Base-by-base conservation (phyloP, 192 early-diverging fungal species). In the Gigaspora rosea region DNA sequence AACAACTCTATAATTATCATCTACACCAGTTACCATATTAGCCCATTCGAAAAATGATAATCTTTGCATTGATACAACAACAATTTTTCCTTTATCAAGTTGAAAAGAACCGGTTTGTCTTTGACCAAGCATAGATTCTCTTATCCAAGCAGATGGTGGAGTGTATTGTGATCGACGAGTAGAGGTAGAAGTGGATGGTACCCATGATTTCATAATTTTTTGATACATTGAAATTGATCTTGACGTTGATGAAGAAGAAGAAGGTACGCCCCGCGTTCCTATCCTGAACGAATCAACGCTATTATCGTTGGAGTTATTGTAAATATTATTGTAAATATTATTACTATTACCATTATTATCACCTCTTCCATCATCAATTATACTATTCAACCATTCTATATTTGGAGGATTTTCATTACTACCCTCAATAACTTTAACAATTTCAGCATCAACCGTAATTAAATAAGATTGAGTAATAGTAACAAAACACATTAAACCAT, bases 371-470 rank as follows among this genome's bases (percentile, higher is more conserved):
- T 27, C n/a, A 67, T 49, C 46, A 50, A n/a, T 9, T 22, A 49
- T 22, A 22, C n/a, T 32, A 69, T 46, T 41, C 18, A 66, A 46
- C 64, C 64, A 66, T 47, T 66, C 35, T 6, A 36, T 18, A 69
- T 48, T 50, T 58, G 22, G 33, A 41, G 36, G 36, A 41, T 41
- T 41, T 41, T 41, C 36, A 58, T 46, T 58, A 5, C 64, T 66
- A 36, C 71, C 71, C 35, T 73, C 54, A 41, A 73, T 73, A 41
- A 47, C 57, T 56, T 59, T 73, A 56, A 73, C 71, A 12, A 73
- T 73, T 46, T 73, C 71, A 35, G 71, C 71, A 47, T 73, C 71
- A 58, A 73, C 51, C 5, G 71, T 73, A 12, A 73, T 58, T 58
- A 73, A 56, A 59, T 73, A 73, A 27, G 66, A 69, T 50, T 69